Conservation (phyloP, 805 yeast species). For the Yarrowia sp. region DNA sequence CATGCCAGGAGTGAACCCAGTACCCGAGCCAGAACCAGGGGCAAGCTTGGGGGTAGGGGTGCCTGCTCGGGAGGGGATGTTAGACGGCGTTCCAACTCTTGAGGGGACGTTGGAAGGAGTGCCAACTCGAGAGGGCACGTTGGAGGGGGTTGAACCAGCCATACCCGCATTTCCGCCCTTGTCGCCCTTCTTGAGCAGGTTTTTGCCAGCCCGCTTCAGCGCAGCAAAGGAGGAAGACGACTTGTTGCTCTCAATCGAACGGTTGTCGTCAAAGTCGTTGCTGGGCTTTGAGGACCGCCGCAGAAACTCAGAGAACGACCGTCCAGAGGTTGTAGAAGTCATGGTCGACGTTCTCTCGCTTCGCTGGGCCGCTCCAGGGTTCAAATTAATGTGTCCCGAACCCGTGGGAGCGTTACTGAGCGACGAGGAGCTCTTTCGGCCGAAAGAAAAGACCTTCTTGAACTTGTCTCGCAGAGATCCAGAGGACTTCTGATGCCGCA, state of each 20-base stretch:
- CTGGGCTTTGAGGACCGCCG: slow-evolving; percentile 31
- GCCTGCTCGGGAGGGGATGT: background rate
- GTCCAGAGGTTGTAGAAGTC: slow-evolving; percentile 24
- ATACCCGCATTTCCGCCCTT: no score
- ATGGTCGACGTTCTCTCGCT: slow-evolving; percentile 32
- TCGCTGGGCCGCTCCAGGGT: background rate
- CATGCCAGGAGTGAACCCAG: background rate
- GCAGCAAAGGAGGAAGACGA: slow-evolving; percentile 30
- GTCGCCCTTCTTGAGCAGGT: slow-evolving; percentile 17
- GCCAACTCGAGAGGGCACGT: background rate
- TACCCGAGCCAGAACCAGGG: background rate
- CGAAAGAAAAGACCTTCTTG: slow-evolving; percentile 29
- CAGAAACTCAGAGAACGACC: slow-evolving; percentile 26
- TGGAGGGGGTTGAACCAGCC: background rate
- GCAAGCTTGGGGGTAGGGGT: slow-evolving; percentile 7
- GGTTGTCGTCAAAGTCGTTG: slow-evolving; percentile 18
- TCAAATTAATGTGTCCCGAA: slow-evolving; percentile 13
- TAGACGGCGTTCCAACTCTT: background rate
- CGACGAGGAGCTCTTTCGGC: slow-evolving; percentile 4
- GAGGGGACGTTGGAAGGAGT: background rate
- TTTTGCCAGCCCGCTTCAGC: slow-evolving; percentile 24
- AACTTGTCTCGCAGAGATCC: slow-evolving; percentile 20
- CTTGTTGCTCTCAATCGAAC: background rate
- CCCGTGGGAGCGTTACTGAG: slow-evolving; percentile 9
- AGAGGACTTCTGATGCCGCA: slow-evolving; percentile 29